Evolutionary conservation across 2,329 filamentous ascomycete genomes (phyloP), one percentile per base, ranked within the genome.

Genomic region (Pseudogymnoascus sp.): DNA sequence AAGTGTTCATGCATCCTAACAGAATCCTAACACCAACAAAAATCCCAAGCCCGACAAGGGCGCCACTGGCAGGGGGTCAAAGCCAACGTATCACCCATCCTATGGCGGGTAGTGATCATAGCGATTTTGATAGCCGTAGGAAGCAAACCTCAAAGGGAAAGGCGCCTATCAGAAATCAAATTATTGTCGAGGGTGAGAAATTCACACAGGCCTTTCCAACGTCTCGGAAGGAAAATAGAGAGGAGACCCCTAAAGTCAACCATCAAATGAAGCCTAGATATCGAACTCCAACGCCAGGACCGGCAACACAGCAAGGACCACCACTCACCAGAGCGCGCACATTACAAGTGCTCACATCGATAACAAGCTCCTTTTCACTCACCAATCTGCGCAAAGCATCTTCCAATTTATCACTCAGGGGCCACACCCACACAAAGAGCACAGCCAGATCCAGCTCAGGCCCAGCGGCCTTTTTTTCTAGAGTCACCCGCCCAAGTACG

Each of bases 371-470:
- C 3, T 21, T 63, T 31, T 57, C 31, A 10, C 61, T 63, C 19
- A 34, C 10, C 23, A 65, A 37, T 6, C 71, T 71, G 5, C 68
- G 71, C 0, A 64, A 61, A 31, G 60, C 62, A 48, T 23, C 39
- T 1, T 51, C 51, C 23, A 19, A 45, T 4, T 14, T 34, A 6
- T 67, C 64, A 65, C 67, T 31, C 19, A 41, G 62, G 16, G 39
- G 41, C n/a, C 11, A 25, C 6, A 11, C 11, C 23, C 6, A 11
- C 37, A 11, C 8, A 5, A 63, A 25, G 14, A 63, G 16, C 6
- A 11, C 23, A 21, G 10, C 21, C 10, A 54, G 62, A 23, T n/a
- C 65, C 63, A 19, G 67, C 64, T 39, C 39, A 62, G 8, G 66
- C 62, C 25, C 60, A n/a, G 45, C 63, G 19, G 37, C 13, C 14